Conservation (phyloP, 495 filamentous ascomycete genomes). For the Aspergillus steynii region DNA sequence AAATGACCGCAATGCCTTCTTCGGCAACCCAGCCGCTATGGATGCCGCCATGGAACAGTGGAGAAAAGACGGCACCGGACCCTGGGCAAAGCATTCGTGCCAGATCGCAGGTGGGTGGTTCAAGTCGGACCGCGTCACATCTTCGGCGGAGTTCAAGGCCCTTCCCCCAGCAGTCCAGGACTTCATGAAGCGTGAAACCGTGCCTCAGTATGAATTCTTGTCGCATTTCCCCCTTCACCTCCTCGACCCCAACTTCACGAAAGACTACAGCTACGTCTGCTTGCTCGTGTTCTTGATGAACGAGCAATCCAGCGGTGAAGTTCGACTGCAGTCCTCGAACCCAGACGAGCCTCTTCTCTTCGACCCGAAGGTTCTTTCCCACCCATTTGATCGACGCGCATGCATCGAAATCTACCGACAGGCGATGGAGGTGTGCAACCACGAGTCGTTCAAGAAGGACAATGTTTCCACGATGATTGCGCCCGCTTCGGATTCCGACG, state of each 20-base stretch:
- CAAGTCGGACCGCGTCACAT: conserved; percentile 45
- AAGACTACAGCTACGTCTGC: conserved; percentile 34
- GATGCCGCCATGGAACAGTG: conserved; percentile 48
- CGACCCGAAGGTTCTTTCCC: conserved; percentile 56
- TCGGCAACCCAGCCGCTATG: conserved; percentile 32
- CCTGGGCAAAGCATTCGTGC: conserved; percentile 41
- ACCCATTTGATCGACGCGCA: conserved; percentile 57
- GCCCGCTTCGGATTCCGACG: conserved; percentile 53
- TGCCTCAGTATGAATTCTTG: conserved; percentile 49
- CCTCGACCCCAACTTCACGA: conserved; percentile 25
- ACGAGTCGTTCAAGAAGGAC: conserved; percentile 48
- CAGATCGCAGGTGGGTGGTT: conserved; percentile 53
- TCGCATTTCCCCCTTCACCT: conserved; percentile 33
- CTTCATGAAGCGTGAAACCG: conserved; percentile 41
- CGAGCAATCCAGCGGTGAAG: conserved; percentile 46
- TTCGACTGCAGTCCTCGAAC: conserved; percentile 55
- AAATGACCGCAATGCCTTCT: conserved; percentile 35
- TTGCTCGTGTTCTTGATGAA: conserved; percentile 38
- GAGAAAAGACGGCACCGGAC: conserved; percentile 45
- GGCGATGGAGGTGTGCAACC: conserved; percentile 41
- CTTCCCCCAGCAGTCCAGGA: conserved; percentile 40
- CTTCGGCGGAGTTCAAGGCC: conserved; percentile 43
- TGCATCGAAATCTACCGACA: conserved; percentile 55
- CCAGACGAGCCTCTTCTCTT: conserved; percentile 55
- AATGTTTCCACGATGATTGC: conserved; percentile 40